Conservation (phyloP, 805 yeast genomes). For the Saturnispora saitoi region DNA sequence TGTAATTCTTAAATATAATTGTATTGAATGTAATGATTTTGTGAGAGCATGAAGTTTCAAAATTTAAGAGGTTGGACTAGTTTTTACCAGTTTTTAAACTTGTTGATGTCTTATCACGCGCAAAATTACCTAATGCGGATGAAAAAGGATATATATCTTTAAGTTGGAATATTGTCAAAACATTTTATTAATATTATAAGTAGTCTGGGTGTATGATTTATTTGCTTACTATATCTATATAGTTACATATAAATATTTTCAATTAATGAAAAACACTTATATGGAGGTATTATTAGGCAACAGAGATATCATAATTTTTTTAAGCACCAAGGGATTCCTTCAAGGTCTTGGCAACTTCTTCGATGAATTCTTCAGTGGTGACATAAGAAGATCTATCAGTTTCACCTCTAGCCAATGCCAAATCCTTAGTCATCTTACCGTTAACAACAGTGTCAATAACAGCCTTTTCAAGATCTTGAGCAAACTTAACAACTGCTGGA, state of each 20-base stretch:
- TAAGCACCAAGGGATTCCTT: conserved; percentile 18
- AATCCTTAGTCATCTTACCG: conserved; percentile 91
- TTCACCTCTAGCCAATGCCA: conserved; percentile 83
- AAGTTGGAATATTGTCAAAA: no score
- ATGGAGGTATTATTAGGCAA: background rate
- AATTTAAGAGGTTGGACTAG: no score
- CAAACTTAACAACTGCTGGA: conserved; percentile 78
- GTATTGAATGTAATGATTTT: no score
- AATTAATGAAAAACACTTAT: background rate
- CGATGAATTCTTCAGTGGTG: conserved; percentile 85
- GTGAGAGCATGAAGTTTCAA: no score
- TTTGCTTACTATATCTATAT: background rate
- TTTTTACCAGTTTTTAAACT: no score
- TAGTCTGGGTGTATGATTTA: background rate
- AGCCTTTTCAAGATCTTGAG: conserved; percentile 69
- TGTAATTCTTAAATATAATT: no score
- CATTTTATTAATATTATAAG: background rate
- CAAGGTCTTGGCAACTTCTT: conserved; percentile 67
- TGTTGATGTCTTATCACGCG: background rate
- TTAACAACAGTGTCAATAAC: conserved; percentile 81
- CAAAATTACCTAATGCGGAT: background rate
- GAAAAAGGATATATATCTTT: no score
- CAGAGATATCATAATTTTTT: background rate
- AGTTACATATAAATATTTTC: background rate
- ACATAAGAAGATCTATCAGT: conserved; percentile 77